Conservation (phyloP, 2,329 filamentous ascomycete species). For the Remersonia thermophila region DNA sequence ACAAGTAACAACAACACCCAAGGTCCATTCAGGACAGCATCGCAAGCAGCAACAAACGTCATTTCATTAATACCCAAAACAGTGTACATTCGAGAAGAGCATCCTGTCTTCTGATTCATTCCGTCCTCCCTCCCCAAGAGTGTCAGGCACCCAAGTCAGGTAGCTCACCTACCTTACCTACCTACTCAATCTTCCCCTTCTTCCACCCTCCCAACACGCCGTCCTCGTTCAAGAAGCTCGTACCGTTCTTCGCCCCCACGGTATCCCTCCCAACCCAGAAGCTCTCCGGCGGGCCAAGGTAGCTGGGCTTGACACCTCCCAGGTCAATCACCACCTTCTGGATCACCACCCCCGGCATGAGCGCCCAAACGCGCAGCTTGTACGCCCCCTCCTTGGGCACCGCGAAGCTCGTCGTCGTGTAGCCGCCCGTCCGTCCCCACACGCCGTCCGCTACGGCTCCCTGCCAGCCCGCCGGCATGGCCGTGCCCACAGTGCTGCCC, state of each 20-base stretch:
- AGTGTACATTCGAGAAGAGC: too few relatives aligned
- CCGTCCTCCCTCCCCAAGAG: too few relatives aligned
- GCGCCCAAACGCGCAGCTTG: constrained; percentile 37
- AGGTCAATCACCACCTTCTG: constrained; percentile 45
- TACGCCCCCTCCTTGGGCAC: constrained; percentile 32
- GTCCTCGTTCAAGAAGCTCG: constrained; percentile 24
- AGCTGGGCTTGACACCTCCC: constrained; percentile 41
- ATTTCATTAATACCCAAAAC: too few relatives aligned
- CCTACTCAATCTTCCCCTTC: background rate
- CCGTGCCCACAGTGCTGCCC: constrained; percentile 27
- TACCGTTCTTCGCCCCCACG: constrained; percentile 24
- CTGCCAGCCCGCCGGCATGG: constrained; percentile 31
- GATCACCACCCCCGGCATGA: constrained; percentile 40
- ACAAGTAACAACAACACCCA: too few relatives aligned
- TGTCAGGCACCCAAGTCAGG: too few relatives aligned
- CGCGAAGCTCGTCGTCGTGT: constrained; percentile 32
- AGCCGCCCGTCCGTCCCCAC: constrained; percentile 33
- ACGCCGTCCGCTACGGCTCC: constrained; percentile 32
- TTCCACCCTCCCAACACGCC: constrained; percentile 12
- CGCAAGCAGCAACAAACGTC: too few relatives aligned
- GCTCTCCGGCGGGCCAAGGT: constrained; percentile 45
- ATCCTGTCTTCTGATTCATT: too few relatives aligned
- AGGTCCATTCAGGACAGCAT: too few relatives aligned
- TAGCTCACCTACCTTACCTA: too few relatives aligned
- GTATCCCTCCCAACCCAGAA: constrained; percentile 32